Evolutionary conservation across 73 alveolate genomes (phyloP), one percentile per base, ranked within the genome.

Genomic region (Paramecium bursaria): DNA sequence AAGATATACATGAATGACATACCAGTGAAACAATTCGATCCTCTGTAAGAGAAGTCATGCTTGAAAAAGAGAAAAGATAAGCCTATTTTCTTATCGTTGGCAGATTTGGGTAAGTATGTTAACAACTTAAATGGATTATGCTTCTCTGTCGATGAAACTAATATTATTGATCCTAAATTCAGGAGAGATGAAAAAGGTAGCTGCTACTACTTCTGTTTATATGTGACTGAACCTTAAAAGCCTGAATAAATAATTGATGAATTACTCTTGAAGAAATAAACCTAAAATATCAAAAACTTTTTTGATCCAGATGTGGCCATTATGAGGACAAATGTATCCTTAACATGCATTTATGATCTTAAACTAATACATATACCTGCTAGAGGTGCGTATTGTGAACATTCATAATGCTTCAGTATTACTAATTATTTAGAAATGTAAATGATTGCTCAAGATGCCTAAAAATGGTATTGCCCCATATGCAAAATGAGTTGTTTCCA

Each of bases 311-410:
- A 67, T 21, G 33, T 67, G 46, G 33, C 26, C 7, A 47, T 67
- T 30, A 57, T 39, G 33, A 67, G 44, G 33, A 31, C 82, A n/a
- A 67, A 67, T 21, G 82, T 67, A 3, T 25, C 50, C 22, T 47
- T 67, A 25, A 44, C 44, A 21, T 67, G 82, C 13, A 39, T 39
- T 21, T 35, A 39, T 15, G 33, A 53, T 14, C 35, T 67, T 19
- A 35, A 67, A 21, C 21, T 67, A 39, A 67, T 67, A 15, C 14
- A 67, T 39, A 67, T 67, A 67, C 82, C 82, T 42, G 82, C 82
- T 25, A 67, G 82, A 42, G 82, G 82, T n/a, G 53, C 26, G 44
- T 67, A 39, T 67, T 67, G 82, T 67, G 13, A 67, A 33, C 82
- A 67, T 67, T 23, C 19, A 33, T 15, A 67, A 26, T 67, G 82